phyloP scores from a whole-genome alignment of 2,329 filamentous ascomycete species.

The Ceratocystis albifundus region DNA sequence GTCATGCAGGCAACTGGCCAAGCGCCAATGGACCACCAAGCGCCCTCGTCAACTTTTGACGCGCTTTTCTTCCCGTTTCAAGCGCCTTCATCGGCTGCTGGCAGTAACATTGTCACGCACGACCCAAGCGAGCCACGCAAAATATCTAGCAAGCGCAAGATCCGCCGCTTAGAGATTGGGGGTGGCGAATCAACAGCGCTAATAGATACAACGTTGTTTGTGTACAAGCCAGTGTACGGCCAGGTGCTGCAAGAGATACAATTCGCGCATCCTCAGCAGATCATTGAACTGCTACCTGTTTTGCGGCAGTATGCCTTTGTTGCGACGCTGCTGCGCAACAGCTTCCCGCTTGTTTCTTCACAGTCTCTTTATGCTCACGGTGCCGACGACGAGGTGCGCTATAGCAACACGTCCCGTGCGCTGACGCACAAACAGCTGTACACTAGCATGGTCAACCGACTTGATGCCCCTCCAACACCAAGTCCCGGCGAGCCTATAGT shows the following conservation, averaged over 20 bases:
- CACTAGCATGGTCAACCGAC: slow-evolving; percentile 13
- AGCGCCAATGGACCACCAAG: slow-evolving; percentile 38
- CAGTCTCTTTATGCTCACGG: neutral
- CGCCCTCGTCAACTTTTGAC: slow-evolving; percentile 45
- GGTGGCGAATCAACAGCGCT: slow-evolving; percentile 23
- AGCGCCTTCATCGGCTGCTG: slow-evolving; percentile 22
- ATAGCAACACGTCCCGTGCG: slow-evolving; percentile 12
- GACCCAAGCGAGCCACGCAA: slow-evolving; percentile 48
- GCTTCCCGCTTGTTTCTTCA: slow-evolving; percentile 34
- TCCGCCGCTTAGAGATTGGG: slow-evolving; percentile 23
- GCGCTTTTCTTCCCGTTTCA: slow-evolving; percentile 45
- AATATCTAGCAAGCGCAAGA: slow-evolving; percentile 35
- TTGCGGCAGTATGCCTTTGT: slow-evolving; percentile 66
- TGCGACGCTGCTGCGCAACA: slow-evolving; percentile 50
- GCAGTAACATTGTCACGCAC: slow-evolving; percentile 32
- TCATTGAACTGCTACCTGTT: slow-evolving; percentile 60
- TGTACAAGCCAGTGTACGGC: slow-evolving; percentile 63
- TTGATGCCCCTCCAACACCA: neutral
- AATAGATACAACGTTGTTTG: slow-evolving; percentile 47
- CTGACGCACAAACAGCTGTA: slow-evolving; percentile 10
- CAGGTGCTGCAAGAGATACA: slow-evolving; percentile 55
- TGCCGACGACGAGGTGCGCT: slow-evolving; percentile 11
- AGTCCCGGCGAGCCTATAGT: neutral
- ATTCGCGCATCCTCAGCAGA: slow-evolving; percentile 66
- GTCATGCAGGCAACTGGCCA: slow-evolving; percentile 38